A percentile compares a stretch with the other conserved stretches of the same genome.
Conservation (phyloP, 768 basidiomycete genomes). For the Termitomyces sp. region DNA sequence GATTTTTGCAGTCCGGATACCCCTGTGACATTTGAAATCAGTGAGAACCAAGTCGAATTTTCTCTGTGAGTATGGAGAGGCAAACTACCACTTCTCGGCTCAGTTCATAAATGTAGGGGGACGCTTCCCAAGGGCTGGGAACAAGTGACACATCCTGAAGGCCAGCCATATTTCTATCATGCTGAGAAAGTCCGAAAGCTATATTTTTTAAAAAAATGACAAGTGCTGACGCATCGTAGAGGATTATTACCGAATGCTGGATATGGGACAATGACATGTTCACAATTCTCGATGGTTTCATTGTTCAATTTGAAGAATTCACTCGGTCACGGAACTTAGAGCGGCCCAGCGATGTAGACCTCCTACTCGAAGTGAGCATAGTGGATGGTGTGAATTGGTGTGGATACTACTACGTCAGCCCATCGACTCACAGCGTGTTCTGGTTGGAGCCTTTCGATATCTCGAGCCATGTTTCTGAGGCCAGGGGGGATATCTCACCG, state of each 20-base stretch:
- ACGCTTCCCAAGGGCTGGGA: conserved; percentile 5
- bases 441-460: conserved; percentile 4
- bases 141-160: conserved; percentile 5
- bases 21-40: background rate
- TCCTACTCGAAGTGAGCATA: background rate
- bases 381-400: background rate
- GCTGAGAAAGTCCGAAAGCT: background rate
- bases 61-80: background rate
- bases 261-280: background rate
- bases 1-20: background rate
- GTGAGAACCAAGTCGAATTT: background rate
- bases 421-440: background rate
- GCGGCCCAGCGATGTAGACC: background rate
- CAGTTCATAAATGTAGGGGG: background rate
- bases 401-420: conserved; percentile 1
- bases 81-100: background rate
- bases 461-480: background rate
- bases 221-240: background rate
- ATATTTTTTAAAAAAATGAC: too few relatives aligned
- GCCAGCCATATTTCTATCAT: conserved; percentile 6
- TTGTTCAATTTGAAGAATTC: background rate
- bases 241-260: conserved; percentile 6
- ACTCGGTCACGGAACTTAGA: background rate
- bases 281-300: background rate
- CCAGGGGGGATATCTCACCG: background rate